Percentiles rank a stretch among this genome's conserved stretches.
Evolutionary conservation across 495 filamentous ascomycete species (phyloP).

Genomic region (Aspergillus conjunctus): DNA sequence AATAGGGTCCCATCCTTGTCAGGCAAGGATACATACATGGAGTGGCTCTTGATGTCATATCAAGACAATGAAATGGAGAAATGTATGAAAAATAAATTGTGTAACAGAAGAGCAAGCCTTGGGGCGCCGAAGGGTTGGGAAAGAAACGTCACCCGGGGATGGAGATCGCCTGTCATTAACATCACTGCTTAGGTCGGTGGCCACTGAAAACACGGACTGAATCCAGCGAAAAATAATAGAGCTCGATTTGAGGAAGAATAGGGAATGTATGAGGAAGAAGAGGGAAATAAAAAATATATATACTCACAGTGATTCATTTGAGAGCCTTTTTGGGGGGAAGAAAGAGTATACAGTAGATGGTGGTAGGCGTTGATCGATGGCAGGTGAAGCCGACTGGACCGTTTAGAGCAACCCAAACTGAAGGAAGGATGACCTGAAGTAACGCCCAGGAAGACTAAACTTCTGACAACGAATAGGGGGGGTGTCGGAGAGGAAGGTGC

Average conservation of each 20-base stretch:
- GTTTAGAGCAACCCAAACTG: constrained; percentile 21
- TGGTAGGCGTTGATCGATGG: constrained; percentile 8
- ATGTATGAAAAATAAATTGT: constrained; percentile 20
- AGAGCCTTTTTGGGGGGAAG: constrained; percentile 10
- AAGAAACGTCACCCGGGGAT: constrained; percentile 25
- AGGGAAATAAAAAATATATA: constrained; percentile 11
- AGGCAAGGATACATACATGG: constrained; percentile 26
- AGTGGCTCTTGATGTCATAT: constrained; percentile 26
- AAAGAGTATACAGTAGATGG: constrained; percentile 6
- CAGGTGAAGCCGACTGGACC: constrained; percentile 14
- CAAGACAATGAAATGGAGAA: constrained; percentile 25
- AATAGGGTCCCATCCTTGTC: constrained; percentile 33
- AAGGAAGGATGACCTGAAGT: constrained; percentile 15
- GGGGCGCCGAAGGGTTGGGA: constrained; percentile 16
- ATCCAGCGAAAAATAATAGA: not conserved
- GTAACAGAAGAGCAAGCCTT: constrained; percentile 24
- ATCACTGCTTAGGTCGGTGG: constrained; percentile 15
- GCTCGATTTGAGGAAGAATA: constrained; percentile 10
- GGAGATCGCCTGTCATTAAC: constrained; percentile 30
- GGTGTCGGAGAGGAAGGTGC: constrained; percentile 17
- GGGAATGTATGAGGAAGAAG: constrained; percentile 17
- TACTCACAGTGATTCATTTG: constrained; percentile 37
- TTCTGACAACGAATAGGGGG: constrained; percentile 21
- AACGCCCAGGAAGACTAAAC: constrained; percentile 23
- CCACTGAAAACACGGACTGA: not conserved